Conservation (phyloP, 1,284 basidiomycete species). For the Microbotryum scabiosae region DNA sequence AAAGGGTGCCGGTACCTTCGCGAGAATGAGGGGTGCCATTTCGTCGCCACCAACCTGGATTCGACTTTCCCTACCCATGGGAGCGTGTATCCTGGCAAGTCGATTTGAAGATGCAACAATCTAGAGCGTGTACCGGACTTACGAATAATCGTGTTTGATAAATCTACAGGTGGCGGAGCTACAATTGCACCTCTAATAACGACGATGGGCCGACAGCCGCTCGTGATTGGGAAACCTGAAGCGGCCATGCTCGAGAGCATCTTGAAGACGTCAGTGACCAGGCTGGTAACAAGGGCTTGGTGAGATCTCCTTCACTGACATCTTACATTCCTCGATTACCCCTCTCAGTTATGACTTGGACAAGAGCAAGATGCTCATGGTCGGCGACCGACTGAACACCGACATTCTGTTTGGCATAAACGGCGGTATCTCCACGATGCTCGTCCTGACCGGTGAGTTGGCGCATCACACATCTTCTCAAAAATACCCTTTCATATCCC, state of each 20-base stretch:
- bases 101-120: too few relatives aligned
- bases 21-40: conserved; percentile 60
- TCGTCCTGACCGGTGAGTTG: conserved; percentile 77
- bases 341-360: conserved; percentile 70
- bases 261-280: conserved; percentile 66
- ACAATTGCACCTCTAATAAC: conserved; percentile 72
- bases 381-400: conserved; percentile 90
- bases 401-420: conserved; percentile 75
- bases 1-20: conserved; percentile 84
- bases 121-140: too few relatives aligned
- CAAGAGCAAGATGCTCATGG: conserved; percentile 78
- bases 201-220: conserved; percentile 49
- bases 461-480: neutral
- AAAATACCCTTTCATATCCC: too few relatives aligned
- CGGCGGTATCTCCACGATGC: conserved; percentile 73
- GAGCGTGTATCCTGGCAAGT: conserved; percentile 21
- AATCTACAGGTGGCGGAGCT: conserved; percentile 52
- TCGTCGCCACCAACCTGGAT: conserved; percentile 90
- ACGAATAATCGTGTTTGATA: neutral
- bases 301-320: neutral
- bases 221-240: conserved; percentile 86
- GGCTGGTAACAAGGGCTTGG: neutral
- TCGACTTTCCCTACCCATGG: conserved; percentile 54
- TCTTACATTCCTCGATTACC: neutral
- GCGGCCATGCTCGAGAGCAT: conserved; percentile 93